phyloP scores from a whole-genome alignment of 768 basidiomycete genomes.

The Piloderma croceum region DNA sequence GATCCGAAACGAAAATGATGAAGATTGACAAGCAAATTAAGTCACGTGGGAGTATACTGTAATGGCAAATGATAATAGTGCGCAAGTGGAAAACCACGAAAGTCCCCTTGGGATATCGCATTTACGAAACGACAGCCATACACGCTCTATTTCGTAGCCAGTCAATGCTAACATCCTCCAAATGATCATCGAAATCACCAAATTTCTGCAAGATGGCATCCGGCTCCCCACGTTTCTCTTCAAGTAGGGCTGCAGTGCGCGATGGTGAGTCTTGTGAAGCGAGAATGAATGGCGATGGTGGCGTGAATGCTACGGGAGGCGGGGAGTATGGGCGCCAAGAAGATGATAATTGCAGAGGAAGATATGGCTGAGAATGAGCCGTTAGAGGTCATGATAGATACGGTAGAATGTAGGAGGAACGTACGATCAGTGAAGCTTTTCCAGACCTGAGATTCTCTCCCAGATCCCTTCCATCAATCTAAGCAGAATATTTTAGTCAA shows the following conservation, averaged over 20 bases:
- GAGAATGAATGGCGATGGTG: slow-evolving; percentile 37
- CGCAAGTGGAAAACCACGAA: too few species aligned
- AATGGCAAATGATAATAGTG: too few species aligned
- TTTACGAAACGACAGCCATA: too few species aligned
- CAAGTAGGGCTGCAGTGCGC: slow-evolving; percentile 41
- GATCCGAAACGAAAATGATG: too few species aligned
- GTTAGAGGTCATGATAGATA: not conserved
- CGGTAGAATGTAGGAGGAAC: slow-evolving; percentile 20
- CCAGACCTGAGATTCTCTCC: slow-evolving; percentile 49
- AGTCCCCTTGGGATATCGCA: too few species aligned
- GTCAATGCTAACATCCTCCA: slow-evolving; percentile 61
- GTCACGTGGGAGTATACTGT: too few species aligned
- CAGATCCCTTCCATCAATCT: slow-evolving; percentile 61
- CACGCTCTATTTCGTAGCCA: slow-evolving; percentile 40
- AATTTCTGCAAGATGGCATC: too few species aligned
- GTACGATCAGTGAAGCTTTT: slow-evolving; percentile 52
- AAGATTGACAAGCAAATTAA: too few species aligned
- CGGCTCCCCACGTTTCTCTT: slow-evolving; percentile 49
- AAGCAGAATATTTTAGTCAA: slow-evolving; percentile 7
- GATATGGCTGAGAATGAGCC: not conserved
- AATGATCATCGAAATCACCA: slow-evolving; percentile 79
- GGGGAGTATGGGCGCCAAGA: slow-evolving; percentile 50
- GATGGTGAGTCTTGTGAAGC: slow-evolving; percentile 41
- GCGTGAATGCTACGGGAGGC: slow-evolving; percentile 35
- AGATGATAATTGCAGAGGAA: not conserved